A percentile compares a stretch with the other conserved stretches of the same genome.
Evolutionary conservation across 257 asterid genomes (phyloP).

Genomic region (Plantago major): DNA sequence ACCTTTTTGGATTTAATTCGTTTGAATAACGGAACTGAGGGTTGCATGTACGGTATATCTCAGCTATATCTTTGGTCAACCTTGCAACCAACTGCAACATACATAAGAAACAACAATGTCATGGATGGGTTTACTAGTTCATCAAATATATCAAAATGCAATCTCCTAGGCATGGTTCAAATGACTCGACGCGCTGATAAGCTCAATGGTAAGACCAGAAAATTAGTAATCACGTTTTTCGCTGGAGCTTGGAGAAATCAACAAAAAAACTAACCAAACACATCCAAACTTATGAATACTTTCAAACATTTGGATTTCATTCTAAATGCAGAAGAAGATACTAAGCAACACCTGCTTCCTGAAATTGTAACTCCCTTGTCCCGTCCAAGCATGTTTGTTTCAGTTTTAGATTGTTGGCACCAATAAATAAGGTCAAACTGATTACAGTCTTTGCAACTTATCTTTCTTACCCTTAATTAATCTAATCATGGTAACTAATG

Average conservation of each 20-base stretch:
- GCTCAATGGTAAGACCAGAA: not conserved
- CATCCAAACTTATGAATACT: conserved; percentile 1
- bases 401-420: too few species aligned
- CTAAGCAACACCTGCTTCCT: too few species aligned
- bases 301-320: not conserved
- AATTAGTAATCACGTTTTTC: not conserved
- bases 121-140: conserved; percentile 17
- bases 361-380: too few species aligned
- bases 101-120: conserved; percentile 6
- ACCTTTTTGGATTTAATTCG: conserved; percentile 84
- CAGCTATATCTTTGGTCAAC: conserved; percentile 87
- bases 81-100: conserved; percentile 80
- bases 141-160: conserved; percentile 20
- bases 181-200: conserved; percentile 8
- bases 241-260: not conserved
- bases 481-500: too few species aligned
- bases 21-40: conserved; percentile 75
- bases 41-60: conserved; percentile 80
- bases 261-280: too few species aligned
- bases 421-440: too few species aligned
- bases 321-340: not conserved
- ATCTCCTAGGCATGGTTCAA: conserved; percentile 10
- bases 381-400: not conserved
- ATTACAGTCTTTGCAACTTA: too few species aligned
- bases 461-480: too few species aligned